Evolutionary conservation across 2,329 filamentous ascomycete species (phyloP).

Genomic region (Emergomyces africanus): DNA sequence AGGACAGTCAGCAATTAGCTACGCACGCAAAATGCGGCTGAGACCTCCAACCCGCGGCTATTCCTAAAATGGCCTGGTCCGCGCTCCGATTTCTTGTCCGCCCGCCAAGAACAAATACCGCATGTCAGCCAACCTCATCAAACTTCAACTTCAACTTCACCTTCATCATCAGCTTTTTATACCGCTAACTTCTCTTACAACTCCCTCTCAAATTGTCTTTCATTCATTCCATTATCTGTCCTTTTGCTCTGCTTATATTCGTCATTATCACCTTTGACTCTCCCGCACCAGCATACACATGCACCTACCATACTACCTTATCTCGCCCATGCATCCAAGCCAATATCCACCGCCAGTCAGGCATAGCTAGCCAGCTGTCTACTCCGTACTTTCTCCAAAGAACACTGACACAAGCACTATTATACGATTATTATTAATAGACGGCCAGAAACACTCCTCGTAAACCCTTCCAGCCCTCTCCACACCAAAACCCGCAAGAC

Average conservation of each 20-base stretch:
- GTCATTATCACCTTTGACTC: not conserved
- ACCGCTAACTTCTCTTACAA: not conserved
- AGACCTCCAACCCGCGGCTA: not conserved
- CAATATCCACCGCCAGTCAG: not conserved
- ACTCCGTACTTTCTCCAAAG: not conserved
- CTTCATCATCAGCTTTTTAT: not conserved
- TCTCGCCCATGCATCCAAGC: not conserved
- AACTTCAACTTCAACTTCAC: not conserved
- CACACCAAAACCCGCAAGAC: not conserved
- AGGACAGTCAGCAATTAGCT: too few species aligned
- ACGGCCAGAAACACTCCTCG: not conserved
- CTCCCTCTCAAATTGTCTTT: not conserved
- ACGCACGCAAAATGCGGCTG: not conserved
- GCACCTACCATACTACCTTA: conserved; percentile 20
- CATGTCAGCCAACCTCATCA: too few species aligned
- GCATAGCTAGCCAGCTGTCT: conserved; percentile 38
- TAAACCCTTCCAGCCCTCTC: not conserved
- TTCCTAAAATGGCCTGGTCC: not conserved
- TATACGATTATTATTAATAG: not conserved
- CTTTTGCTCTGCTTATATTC: not conserved
- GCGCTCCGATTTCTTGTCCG: too few species aligned
- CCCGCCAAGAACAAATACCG: not conserved
- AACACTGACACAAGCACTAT: not conserved
- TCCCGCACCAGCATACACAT: not conserved
- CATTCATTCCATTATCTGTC: not conserved